Conservation (phyloP, 306 rosid genomes). For the Vigna reflexopilosa region DNA sequence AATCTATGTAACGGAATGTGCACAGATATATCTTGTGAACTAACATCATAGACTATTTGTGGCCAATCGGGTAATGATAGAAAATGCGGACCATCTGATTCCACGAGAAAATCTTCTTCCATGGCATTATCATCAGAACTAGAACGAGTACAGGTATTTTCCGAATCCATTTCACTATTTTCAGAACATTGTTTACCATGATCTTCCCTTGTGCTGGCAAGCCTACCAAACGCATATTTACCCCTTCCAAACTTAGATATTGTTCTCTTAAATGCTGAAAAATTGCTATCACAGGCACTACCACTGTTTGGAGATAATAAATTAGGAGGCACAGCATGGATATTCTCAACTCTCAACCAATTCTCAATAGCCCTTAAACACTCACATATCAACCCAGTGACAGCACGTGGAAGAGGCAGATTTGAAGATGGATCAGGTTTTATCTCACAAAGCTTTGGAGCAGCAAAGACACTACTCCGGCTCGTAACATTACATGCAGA, state of each 20-base stretch:
- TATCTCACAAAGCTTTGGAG: conserved; percentile 52
- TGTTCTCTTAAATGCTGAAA: conserved; percentile 68
- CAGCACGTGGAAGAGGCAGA: conserved; percentile 63
- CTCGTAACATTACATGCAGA: conserved; percentile 64
- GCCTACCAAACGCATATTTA: conserved; percentile 64
- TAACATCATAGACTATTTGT: conserved; percentile 80
- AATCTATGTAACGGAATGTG: conserved; percentile 92
- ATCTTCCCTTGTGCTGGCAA: conserved; percentile 67
- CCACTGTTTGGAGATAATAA: conserved; percentile 51
- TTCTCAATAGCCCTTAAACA: conserved; percentile 86
- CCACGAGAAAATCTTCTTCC: conserved; percentile 72
- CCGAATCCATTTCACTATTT: conserved; percentile 53
- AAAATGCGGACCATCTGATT: conserved; percentile 58
- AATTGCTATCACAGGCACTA: conserved; percentile 57
- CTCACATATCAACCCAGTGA: conserved; percentile 75
- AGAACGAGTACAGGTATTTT: conserved; percentile 44
- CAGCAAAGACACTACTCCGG: conserved; percentile 52
- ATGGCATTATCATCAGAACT: conserved; percentile 54
- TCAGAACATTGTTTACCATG: conserved; percentile 55
- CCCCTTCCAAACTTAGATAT: conserved; percentile 71
- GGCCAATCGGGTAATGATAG: conserved; percentile 89
- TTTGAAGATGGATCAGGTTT: conserved; percentile 49
- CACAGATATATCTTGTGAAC: conserved; percentile 82
- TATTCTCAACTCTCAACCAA: conserved; percentile 72
- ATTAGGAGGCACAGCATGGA: conserved; percentile 55